Percentiles rank a stretch among this genome's conserved stretches.
phyloP scores from a whole-genome alignment of 305 asterid genomes.

The Fraxinus sp. region DNA sequence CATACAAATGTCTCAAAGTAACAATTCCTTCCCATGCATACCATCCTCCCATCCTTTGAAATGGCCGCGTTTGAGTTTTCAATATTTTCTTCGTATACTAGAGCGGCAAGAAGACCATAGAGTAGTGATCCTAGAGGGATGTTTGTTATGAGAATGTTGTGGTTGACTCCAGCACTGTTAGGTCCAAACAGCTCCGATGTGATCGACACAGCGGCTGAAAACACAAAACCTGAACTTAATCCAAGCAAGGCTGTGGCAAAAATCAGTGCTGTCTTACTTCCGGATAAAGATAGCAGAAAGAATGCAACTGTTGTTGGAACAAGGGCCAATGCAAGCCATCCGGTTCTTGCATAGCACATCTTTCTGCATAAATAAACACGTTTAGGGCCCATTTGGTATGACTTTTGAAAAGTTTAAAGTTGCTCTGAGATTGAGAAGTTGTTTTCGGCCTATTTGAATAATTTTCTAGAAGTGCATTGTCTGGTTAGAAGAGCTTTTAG shows the following conservation, averaged over 20 bases:
- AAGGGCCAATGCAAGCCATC: slow-evolving; percentile 57
- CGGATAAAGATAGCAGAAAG: slow-evolving; percentile 45
- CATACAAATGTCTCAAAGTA: slow-evolving; percentile 47
- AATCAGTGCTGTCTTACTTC: slow-evolving; percentile 35
- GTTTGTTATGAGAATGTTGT: slow-evolving; percentile 62
- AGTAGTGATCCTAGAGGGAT: slow-evolving; percentile 66
- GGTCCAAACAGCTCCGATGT: slow-evolving; percentile 70
- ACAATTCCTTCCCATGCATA: slow-evolving; percentile 61
- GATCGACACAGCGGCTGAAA: slow-evolving; percentile 57
- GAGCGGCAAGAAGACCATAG: slow-evolving; percentile 58
- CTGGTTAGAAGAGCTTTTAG: no score
- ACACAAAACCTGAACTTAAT: slow-evolving; percentile 63
- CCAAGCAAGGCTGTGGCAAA: slow-evolving; percentile 59
- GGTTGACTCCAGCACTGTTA: slow-evolving; percentile 60
- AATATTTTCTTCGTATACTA: slow-evolving; percentile 48
- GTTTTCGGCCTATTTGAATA: no score
- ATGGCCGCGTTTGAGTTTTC: slow-evolving; percentile 30
- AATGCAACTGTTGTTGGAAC: slow-evolving; percentile 56
- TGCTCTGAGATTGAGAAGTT: no score
- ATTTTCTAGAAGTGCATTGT: no score
- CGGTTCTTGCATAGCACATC: slow-evolving; percentile 49
- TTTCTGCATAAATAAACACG: slow-evolving; percentile 44
- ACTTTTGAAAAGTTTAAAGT: slow-evolving; percentile 20
- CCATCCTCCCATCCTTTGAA: slow-evolving; percentile 39
- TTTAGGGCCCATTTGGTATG: slow-evolving; percentile 46